Evolutionary conservation across 2,329 filamentous ascomycete species (phyloP), one percentile per base, ranked within the genome.

Genomic region (Fusarium pilosicola): DNA sequence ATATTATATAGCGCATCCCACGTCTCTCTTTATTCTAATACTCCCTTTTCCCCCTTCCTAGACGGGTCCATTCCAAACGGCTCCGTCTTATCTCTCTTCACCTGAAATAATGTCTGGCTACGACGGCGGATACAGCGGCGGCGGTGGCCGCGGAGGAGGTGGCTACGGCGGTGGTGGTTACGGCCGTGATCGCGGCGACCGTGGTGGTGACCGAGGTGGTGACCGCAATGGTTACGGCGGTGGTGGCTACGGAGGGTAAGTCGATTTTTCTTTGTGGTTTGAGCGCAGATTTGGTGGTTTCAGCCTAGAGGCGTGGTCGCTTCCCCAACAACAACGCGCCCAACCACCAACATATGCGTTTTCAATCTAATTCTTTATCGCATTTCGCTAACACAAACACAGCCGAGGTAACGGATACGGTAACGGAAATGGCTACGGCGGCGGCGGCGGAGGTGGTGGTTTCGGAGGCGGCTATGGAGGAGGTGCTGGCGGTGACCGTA

Each of bases 401-500:
- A 88, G 88, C 75, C 86, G 86, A 77, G 83, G 85, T 69, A 86
- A 86, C 62, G 80, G 83, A 61, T 79, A 81, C 58, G 85, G 84
- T 56, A 82, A 82, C 70, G 83, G 84, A 51, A 77, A 81, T 58
- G 76, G 81, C 55, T 80, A 81, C 62, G 79, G 81, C 48, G 80
- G 81, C 61, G 80, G 81, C 62, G 81, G 81, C 41, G 82, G 81
- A 59, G 80, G 81, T 28, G 81, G 84, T 45, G 80, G 80, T 48
- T 80, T 80, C 39, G 79, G 79, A 73, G 81, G 84, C 46, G 80
- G 80, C 44, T 80, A 80, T 46, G 79, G 79, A 73, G 84, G 88
- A 64, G 91, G 89, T 74, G 92, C 89, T 76, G 94, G 94, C 76
- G 95, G 96, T 83, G 96, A 99, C 85, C 92, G 94, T 79, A 99